Evolutionary conservation across 208 protist species (phyloP), one percentile per base, ranked within the genome.

Genomic region (Trypanosoma avium): DNA sequence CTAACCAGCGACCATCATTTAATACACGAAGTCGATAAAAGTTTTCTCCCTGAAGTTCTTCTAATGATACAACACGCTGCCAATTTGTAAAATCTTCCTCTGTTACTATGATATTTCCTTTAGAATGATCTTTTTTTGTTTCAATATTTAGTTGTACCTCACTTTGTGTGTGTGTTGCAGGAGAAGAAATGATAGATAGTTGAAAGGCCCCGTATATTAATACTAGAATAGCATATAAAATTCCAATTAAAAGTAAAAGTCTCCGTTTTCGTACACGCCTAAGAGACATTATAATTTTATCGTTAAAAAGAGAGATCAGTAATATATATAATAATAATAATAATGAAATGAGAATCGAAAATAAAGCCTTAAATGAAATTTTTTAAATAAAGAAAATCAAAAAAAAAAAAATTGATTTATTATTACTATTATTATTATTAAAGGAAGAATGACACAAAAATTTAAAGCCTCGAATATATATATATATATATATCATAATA

Each of bases 331-430:
- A 50, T 64, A 63, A 46, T 29, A 15, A 62, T 24, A 40, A 33
- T 1, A 24, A 3, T 4, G 26, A n/a, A 50, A 47, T 26, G 45
- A 67, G 26, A 35, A 35, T n/a, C n/a, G n/a, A n/a, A n/a, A n/a
- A n/a, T n/a, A n/a, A n/a, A n/a, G n/a, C n/a, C n/a, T n/a, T n/a
- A n/a, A n/a, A n/a, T n/a, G n/a, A 57, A 55, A 22, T 40, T 68
- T 19, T 22, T 52, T 73, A 47, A 49, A 62, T 61, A 58, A 49
- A 46, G 17, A 59, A 63, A 61, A 56, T 66, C 40, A 71, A 42
- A 54, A 71, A 61, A 40, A 62, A 13, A 57, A 29, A 15, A 30
- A 8, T 30, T 22, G 13, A 45, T 30, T 36, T 33, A 53, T 12
- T 24, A 53, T n/a, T n/a, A n/a, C n/a, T n/a, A n/a, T n/a, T n/a